phyloP scores from a whole-genome alignment of 495 filamentous ascomycete genomes.

The Xeromyces bisporus region DNA sequence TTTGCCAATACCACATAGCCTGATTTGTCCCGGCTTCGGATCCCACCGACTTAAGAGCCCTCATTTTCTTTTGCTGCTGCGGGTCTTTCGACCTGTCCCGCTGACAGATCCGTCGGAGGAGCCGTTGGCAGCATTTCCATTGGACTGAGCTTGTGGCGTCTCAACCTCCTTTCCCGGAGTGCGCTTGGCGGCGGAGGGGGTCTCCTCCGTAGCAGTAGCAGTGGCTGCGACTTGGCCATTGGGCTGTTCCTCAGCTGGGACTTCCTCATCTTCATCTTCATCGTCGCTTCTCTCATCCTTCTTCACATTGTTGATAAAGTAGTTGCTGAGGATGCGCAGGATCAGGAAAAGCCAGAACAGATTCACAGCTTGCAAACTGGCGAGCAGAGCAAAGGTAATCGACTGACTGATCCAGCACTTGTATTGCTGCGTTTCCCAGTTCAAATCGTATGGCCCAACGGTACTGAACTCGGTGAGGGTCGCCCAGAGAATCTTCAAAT shows the following conservation, averaged over 20 bases:
- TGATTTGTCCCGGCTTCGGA: too few species aligned
- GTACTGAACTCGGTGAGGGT: constrained; percentile 77
- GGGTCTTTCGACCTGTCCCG: constrained; percentile 9
- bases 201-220: constrained; percentile 14
- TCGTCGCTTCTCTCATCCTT: constrained; percentile 47
- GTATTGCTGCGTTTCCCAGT: constrained; percentile 74
- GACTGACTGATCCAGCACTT: constrained; percentile 62
- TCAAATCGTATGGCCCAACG: constrained; percentile 70
- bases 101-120: constrained; percentile 17
- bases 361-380: constrained; percentile 63
- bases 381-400: constrained; percentile 55
- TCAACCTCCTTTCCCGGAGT: constrained; percentile 18
- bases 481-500: constrained; percentile 71
- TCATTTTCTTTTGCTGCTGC: constrained; percentile 12
- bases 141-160: constrained; percentile 21
- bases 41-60: background rate
- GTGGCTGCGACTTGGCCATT: constrained; percentile 11
- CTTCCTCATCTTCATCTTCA: constrained; percentile 32
- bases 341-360: constrained; percentile 81
- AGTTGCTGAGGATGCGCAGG: constrained; percentile 49
- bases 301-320: constrained; percentile 30
- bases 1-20: too few species aligned
- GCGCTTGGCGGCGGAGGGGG: constrained; percentile 8
- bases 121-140: constrained; percentile 25
- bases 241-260: constrained; percentile 7